Evolutionary conservation across 768 basidiomycete species (phyloP).

Genomic region (Mrakia blollopis): DNA sequence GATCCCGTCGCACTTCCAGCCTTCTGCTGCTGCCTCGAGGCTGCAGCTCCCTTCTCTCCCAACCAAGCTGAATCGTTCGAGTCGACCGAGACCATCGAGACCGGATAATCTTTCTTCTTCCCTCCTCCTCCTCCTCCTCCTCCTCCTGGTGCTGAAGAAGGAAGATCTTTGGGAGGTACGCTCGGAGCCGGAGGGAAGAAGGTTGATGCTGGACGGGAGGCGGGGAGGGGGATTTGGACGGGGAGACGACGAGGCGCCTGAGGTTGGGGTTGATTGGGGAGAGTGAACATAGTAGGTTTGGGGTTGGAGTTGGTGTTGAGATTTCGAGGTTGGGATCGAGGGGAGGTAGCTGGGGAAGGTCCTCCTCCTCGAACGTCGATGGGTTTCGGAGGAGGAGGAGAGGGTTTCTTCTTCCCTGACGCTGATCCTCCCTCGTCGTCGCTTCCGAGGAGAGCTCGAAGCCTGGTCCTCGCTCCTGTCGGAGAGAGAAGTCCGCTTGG

Average conservation of each 20-base stretch:
- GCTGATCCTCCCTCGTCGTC: not conserved
- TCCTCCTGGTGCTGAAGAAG: not conserved
- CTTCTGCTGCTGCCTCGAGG: not conserved
- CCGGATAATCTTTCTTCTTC: not conserved
- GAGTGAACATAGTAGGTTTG: not conserved
- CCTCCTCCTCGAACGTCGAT: not conserved
- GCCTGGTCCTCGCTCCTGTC: not conserved
- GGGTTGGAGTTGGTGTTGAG: not conserved
- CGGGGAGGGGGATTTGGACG: slow-evolving; percentile 9
- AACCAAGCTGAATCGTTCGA: slow-evolving; percentile 12
- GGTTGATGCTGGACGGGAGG: not conserved
- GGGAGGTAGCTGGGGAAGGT: not conserved
- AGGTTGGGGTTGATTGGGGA: not conserved
- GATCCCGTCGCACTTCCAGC: not conserved
- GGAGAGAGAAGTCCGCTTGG: not conserved
- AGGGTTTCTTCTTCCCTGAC: not conserved
- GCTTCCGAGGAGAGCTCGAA: not conserved
- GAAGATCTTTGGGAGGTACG: not conserved
- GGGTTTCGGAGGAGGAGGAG: not conserved
- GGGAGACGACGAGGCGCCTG: not conserved
- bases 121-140: not conserved
- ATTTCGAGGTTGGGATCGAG: not conserved
- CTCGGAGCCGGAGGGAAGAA: not conserved
- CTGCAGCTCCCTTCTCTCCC: slow-evolving; percentile 11
- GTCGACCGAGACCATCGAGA: not conserved